Evolutionary conservation across 2,329 filamentous ascomycete species (phyloP).

Genomic region (Plectosphaerella plurivora): DNA sequence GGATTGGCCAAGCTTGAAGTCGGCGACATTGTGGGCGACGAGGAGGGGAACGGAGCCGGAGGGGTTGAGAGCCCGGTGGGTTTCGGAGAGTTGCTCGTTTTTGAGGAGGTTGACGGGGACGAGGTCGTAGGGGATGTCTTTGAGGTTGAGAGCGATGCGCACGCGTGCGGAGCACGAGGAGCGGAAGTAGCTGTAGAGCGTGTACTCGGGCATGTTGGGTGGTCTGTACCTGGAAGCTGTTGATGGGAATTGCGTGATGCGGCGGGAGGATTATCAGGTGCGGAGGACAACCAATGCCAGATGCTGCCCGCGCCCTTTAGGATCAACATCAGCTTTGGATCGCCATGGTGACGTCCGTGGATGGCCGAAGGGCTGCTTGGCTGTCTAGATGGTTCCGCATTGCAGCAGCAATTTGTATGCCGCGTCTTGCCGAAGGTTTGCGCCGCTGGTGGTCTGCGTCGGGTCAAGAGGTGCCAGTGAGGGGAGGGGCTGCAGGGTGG

Average conservation of each 20-base stretch:
- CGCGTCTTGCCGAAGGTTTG: too few species aligned
- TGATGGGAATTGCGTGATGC: background rate
- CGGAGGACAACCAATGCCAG: too few species aligned
- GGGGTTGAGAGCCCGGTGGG: constrained; percentile 47
- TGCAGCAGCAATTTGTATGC: too few species aligned
- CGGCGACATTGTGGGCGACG: constrained; percentile 24
- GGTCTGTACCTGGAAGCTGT: background rate
- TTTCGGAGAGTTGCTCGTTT: constrained; percentile 40
- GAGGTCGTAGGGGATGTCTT: constrained; percentile 42
- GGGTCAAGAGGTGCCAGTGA: too few species aligned
- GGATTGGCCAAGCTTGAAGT: constrained; percentile 49
- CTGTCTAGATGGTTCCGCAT: too few species aligned
- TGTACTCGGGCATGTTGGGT: constrained; percentile 25
- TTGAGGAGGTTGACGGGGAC: constrained; percentile 50
- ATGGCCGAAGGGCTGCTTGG: too few species aligned
- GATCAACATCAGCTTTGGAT: too few species aligned
- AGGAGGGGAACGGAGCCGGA: constrained; percentile 52
- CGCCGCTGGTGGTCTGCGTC: too few species aligned
- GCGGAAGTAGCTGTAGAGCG: constrained; percentile 56
- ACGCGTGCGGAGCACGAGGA: constrained; percentile 60
- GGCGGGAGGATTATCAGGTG: too few species aligned
- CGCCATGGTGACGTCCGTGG: too few species aligned
- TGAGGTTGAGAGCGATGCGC: constrained; percentile 54
- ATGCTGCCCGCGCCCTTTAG: too few species aligned
- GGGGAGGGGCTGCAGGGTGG: too few species aligned